phyloP scores from a whole-genome alignment of 2,329 filamentous ascomycete species.

The Colletotrichum coccodes region DNA sequence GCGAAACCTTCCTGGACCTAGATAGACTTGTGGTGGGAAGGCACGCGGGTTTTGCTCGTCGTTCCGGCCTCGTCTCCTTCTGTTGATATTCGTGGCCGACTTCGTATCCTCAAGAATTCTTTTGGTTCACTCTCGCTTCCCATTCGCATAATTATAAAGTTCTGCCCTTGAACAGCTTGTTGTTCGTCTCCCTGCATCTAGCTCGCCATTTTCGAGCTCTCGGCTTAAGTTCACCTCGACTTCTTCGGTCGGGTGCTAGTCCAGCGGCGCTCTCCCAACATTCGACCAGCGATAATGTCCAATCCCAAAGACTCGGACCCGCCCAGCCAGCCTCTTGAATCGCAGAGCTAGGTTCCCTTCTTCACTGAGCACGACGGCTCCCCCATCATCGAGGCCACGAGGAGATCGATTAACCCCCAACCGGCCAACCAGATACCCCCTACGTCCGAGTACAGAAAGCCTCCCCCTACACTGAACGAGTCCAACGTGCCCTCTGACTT shows the following conservation, averaged over 20 bases:
- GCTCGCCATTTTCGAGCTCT: too few relatives aligned
- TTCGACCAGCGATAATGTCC: not conserved
- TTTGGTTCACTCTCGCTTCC: too few relatives aligned
- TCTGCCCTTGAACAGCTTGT: too few relatives aligned
- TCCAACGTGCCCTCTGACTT: not conserved
- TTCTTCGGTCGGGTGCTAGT: not conserved
- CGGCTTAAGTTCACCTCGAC: too few relatives aligned
- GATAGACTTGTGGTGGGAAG: too few relatives aligned
- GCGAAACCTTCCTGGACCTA: too few relatives aligned
- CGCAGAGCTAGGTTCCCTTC: slow-evolving; percentile 23
- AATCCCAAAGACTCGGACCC: not conserved
- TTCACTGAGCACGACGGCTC: slow-evolving; percentile 22
- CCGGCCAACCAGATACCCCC: not conserved
- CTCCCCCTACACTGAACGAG: not conserved
- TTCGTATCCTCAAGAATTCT: too few relatives aligned
- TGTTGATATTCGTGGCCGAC: not conserved
- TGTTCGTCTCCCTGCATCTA: too few relatives aligned
- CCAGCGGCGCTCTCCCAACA: too few relatives aligned
- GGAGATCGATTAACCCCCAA: too few relatives aligned
- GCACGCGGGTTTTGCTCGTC: not conserved
- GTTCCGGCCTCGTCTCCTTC: too few relatives aligned
- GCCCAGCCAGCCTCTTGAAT: not conserved
- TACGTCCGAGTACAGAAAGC: not conserved
- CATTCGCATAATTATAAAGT: too few relatives aligned
- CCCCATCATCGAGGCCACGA: slow-evolving; percentile 8